Evolutionary conservation across 2,329 filamentous ascomycete genomes (phyloP), one percentile per base, ranked within the genome.

Genomic region (Colletotrichum somersetense): DNA sequence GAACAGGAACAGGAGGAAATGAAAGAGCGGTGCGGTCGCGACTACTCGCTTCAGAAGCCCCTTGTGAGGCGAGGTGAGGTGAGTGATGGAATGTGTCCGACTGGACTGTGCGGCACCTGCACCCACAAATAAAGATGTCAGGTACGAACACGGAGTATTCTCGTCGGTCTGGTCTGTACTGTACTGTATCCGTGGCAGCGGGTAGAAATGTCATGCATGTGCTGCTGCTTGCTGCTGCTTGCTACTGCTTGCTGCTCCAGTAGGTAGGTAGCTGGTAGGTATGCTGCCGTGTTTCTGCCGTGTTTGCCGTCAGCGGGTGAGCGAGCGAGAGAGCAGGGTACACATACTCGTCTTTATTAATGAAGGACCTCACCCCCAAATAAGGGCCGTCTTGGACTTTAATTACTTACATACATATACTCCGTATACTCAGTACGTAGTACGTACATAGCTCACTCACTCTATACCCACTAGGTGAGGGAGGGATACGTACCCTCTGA

Each of bases 21-120:
- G 61, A 52, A 67, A 42, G 44, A 40, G 35, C 35, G 55, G 44
- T 42, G 55, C 55, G 55, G 55, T 57, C 35, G 55, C 26, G 38
- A 14, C 30, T 40, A n/a, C 55, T 40, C 55, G 33, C 33, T 56
- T 56, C n/a, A 33, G 53, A 35, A 20, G 20, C 18, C 33, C 35
- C 53, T 40, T 38, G 33, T 33, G 55, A 38, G 12, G 3, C 11
- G 30, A 30, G 30, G 30, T 30, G 30, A 30, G 30, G 30, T 30
- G 30, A 5, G 30, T 4, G 50, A 14, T 30, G 50, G 50, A 53
- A 53, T 53, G 50, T 53, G 50, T 53, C 50, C 26, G 46, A 48
- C 46, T 48, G 46, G 20, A 18, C 46, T 48, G 46, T 53, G 26
- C 55, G 35, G 55, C 55, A 38, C 55, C 55, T 38, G 55, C 55